These are phyloP conservation scores for Lupinus albus DNA, from an alignment of 306 rosid genomes.

Conservation along the genomic window DNA sequence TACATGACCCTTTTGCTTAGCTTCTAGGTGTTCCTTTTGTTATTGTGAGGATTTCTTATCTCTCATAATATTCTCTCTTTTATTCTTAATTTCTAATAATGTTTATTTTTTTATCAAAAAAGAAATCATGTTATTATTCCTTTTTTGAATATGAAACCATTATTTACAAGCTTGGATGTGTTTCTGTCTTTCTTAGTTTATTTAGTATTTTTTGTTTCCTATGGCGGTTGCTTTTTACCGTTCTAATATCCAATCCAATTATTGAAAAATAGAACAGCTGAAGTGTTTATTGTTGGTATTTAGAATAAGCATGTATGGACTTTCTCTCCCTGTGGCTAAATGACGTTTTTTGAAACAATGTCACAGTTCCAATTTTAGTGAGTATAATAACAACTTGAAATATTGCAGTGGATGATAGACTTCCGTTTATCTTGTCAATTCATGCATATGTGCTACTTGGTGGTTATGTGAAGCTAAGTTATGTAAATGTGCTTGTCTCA, in stretches of 20 bases:
- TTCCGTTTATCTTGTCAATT: constrained; percentile 18
- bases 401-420: background rate
- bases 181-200: background rate
- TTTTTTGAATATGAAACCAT: background rate
- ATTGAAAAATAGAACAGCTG: background rate
- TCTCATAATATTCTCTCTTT: too few species aligned
- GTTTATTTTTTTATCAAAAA: too few species aligned
- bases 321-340: background rate
- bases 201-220: background rate
- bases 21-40: too few species aligned
- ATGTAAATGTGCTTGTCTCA: constrained; percentile 3
- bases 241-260: background rate
- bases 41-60: too few species aligned
- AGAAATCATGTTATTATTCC: background rate
- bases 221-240: background rate
- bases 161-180: background rate
- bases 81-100: too few species aligned
- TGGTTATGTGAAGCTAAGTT: background rate
- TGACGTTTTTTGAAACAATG: background rate
- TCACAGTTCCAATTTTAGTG: background rate
- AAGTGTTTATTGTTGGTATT: background rate
- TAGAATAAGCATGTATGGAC: background rate
- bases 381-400: background rate
- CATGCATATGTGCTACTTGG: background rate
- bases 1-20: too few species aligned